phyloP scores from a whole-genome alignment of 148 eudicot genomes.

The Dysphania ambrosioides region DNA sequence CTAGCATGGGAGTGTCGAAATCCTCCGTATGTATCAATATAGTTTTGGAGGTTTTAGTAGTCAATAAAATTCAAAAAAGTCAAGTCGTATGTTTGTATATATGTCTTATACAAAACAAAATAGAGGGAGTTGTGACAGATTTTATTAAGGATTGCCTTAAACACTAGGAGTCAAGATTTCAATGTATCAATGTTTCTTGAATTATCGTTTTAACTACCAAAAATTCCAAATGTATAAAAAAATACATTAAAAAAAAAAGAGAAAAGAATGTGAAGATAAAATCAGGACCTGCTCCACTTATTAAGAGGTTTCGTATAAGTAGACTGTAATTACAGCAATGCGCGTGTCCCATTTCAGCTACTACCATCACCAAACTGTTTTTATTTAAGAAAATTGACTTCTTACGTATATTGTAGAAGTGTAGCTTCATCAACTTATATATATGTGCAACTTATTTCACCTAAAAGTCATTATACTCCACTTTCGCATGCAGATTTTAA shows the following conservation, averaged over 20 bases:
- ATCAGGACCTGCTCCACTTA: not conserved
- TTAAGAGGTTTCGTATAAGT: slow-evolving; percentile 20
- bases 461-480: slow-evolving; percentile 3
- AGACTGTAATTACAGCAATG: slow-evolving; percentile 6
- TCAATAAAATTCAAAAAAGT: too few species aligned
- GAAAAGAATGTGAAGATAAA: not conserved
- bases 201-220: too few species aligned
- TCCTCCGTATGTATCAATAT: too few species aligned
- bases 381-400: not conserved
- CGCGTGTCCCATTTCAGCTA: slow-evolving; percentile 22
- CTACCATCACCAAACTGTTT: slow-evolving; percentile 17
- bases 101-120: too few species aligned
- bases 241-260: not conserved
- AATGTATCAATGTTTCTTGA: not conserved
- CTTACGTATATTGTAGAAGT: not conserved
- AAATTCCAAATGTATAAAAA: too few species aligned
- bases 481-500: not conserved
- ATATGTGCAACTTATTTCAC: slow-evolving; percentile 6
- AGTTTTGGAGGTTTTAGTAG: too few species aligned
- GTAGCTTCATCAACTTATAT: slow-evolving; percentile 1
- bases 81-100: too few species aligned
- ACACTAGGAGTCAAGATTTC: not conserved
- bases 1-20: too few species aligned
- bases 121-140: too few species aligned
- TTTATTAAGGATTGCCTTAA: not conserved